Evolutionary conservation across 2,329 filamentous ascomycete genomes (phyloP).

Genomic region (Epichloe festucae): DNA sequence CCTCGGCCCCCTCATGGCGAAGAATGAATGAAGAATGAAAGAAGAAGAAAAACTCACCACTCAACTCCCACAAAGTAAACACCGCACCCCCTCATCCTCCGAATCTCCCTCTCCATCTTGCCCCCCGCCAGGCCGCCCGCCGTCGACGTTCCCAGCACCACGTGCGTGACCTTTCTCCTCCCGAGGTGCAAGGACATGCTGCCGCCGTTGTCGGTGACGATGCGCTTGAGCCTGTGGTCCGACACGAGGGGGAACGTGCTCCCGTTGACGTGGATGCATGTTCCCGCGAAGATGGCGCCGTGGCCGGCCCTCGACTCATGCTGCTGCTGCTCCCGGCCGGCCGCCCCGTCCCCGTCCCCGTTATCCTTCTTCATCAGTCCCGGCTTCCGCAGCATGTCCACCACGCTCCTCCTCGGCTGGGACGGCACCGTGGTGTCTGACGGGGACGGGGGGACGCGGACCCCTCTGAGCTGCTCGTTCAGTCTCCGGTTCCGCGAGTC

Average conservation of each 20-base stretch:
- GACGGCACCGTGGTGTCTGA: background rate
- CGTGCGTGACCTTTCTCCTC: constrained; percentile 67
- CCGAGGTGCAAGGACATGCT: constrained; percentile 57
- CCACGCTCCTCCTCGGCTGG: constrained; percentile 27
- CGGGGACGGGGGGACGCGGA: constrained; percentile 37
- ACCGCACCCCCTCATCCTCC: constrained; percentile 49
- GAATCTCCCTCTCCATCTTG: constrained; percentile 75
- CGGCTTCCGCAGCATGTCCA: constrained; percentile 39
- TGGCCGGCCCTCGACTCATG: background rate
- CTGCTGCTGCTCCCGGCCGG: no score
- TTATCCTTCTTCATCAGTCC: constrained; percentile 12
- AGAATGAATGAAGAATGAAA: no score
- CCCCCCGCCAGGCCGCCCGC: constrained; percentile 62
- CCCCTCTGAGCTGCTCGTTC: constrained; percentile 53
- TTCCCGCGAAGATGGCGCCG: constrained; percentile 49
- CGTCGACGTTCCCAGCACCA: constrained; percentile 58
- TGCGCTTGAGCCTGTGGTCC: constrained; percentile 72
- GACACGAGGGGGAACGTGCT: constrained; percentile 71
- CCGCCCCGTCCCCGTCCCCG: no score
- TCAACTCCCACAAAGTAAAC: constrained; percentile 72
- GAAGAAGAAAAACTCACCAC: constrained; percentile 43
- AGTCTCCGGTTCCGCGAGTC: constrained; percentile 57
- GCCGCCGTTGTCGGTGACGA: constrained; percentile 64
- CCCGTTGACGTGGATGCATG: constrained; percentile 77
- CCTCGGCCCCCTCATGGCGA: no score